Conservation (phyloP, 306 rosid species). For the Cucumis sativus region DNA sequence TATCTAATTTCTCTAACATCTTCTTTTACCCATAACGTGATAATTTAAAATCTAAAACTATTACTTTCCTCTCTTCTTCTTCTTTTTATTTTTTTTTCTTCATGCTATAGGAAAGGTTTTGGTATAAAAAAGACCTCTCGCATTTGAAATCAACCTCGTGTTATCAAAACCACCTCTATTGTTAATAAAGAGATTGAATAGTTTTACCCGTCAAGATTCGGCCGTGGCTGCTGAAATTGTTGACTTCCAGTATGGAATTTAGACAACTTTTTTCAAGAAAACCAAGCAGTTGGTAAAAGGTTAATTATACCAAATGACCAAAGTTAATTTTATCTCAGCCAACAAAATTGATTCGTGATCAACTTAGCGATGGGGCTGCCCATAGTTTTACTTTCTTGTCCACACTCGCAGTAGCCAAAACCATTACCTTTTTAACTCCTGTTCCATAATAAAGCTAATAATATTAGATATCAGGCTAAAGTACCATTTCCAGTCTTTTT, state of each 20-base stretch:
- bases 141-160: background rate
- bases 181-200: background rate
- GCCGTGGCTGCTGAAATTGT: background rate
- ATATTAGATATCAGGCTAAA: too few species aligned
- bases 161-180: background rate
- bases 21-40: background rate
- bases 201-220: background rate
- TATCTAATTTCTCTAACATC: background rate
- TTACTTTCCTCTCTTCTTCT: background rate
- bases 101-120: background rate
- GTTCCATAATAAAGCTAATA: slow-evolving; percentile 1
- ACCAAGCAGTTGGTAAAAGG: background rate
- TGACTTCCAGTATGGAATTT: background rate
- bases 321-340: background rate
- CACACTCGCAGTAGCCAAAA: slow-evolving; percentile 71
- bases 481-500: too few species aligned
- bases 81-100: background rate
- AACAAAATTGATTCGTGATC: slow-evolving; percentile 16
- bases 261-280: background rate
- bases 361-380: slow-evolving; percentile 52
- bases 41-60: background rate
- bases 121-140: background rate
- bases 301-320: background rate
- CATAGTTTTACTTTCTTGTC: slow-evolving; percentile 97
- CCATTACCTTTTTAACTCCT: slow-evolving; percentile 45